phyloP scores from a whole-genome alignment of 2,329 filamentous ascomycete genomes.

The Aspergillus felis region DNA sequence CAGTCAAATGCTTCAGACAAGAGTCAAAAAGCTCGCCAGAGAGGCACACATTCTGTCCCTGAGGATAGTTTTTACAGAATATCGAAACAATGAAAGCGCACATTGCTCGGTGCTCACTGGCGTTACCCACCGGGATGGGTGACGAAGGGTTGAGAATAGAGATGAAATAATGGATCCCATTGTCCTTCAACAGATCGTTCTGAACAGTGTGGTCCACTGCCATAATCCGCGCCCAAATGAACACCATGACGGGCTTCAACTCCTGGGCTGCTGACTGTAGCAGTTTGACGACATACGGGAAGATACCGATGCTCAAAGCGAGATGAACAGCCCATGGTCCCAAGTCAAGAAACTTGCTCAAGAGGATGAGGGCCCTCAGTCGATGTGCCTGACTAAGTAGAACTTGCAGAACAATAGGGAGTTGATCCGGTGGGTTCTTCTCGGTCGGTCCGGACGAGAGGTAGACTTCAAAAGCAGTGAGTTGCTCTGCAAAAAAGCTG shows the following conservation, averaged over 20 bases:
- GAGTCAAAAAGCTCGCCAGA: slow-evolving; percentile 86
- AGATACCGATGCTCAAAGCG: slow-evolving; percentile 94
- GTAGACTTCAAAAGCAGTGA: slow-evolving; percentile 96
- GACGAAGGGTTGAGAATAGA: slow-evolving; percentile 83
- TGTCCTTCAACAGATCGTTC: slow-evolving; percentile 90
- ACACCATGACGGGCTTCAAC: slow-evolving; percentile 97
- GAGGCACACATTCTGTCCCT: slow-evolving; percentile 87
- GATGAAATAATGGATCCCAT: slow-evolving; percentile 95
- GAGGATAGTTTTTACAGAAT: slow-evolving; percentile 91
- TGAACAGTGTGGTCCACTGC: slow-evolving; percentile 94
- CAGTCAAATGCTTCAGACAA: slow-evolving; percentile 77
- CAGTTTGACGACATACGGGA: slow-evolving; percentile 96
- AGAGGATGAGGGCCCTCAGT: slow-evolving; percentile 80
- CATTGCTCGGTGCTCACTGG: slow-evolving; percentile 96
- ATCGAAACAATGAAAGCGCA: slow-evolving; percentile 96
- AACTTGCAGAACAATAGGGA: slow-evolving; percentile 94
- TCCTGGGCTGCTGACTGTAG: slow-evolving; percentile 92
- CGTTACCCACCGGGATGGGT: slow-evolving; percentile 78
- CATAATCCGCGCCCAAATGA: slow-evolving; percentile 95
- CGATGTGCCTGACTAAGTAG: slow-evolving; percentile 93
- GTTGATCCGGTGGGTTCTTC: slow-evolving; percentile 84
- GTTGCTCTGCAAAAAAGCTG: slow-evolving; percentile 92
- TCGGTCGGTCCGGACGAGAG: slow-evolving; percentile 77
- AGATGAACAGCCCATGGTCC: slow-evolving; percentile 99
- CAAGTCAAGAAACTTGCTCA: slow-evolving; percentile 90